These are phyloP conservation scores for Bonia amplexicaulis DNA, from an alignment of 176 grass and related monocot genomes.

Conservation along the genomic window DNA sequence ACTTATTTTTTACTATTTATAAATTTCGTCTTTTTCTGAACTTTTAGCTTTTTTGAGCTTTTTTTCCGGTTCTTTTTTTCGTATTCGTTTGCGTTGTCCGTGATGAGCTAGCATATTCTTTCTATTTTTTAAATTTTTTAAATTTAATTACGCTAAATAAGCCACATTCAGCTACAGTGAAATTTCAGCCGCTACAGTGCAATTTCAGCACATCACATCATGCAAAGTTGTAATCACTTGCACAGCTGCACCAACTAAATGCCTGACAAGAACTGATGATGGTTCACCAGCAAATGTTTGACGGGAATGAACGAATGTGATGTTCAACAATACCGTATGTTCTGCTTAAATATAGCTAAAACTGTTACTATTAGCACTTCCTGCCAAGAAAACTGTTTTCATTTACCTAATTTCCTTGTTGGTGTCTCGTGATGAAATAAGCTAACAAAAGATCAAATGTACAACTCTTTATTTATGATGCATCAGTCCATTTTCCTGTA, in stretches of 20 bases:
- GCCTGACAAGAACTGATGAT: conserved; percentile 16
- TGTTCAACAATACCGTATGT: background rate
- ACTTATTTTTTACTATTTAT: too few species aligned
- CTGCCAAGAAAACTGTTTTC: background rate
- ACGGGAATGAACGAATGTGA: background rate
- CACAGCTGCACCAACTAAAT: conserved; percentile 34
- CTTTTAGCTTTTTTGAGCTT: too few species aligned
- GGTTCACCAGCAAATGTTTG: conserved; percentile 22
- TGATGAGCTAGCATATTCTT: too few species aligned
- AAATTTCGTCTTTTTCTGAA: too few species aligned
- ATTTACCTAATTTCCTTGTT: background rate
- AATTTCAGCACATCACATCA: too few species aligned
- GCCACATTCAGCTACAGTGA: too few species aligned
- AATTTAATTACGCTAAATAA: too few species aligned
- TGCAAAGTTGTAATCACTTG: background rate
- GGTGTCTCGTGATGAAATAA: background rate
- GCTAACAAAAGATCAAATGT: background rate
- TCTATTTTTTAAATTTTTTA: too few species aligned
- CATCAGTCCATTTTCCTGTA: background rate
- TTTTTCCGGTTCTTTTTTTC: too few species aligned
- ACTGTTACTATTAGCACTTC: background rate
- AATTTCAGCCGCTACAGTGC: too few species aligned
- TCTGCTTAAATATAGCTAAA: background rate
- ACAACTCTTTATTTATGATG: background rate
- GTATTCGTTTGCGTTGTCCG: too few species aligned